Conservation (phyloP, 2,329 filamentous ascomycete species). For the Fusarium sp. region DNA sequence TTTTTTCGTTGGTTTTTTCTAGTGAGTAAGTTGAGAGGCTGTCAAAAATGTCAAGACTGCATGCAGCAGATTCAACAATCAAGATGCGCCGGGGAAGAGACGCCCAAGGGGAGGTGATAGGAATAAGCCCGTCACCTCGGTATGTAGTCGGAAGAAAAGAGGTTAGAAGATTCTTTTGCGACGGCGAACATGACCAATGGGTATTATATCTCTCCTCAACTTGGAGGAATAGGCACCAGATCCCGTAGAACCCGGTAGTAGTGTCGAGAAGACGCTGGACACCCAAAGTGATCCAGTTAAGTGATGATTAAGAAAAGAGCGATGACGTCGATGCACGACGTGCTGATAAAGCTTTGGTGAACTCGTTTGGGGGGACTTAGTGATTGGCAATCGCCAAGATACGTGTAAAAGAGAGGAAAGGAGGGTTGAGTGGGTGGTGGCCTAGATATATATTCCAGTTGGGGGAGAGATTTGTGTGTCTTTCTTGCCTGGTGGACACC, state of each 20-base stretch:
- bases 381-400: slow-evolving; percentile 56
- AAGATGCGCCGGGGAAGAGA: slow-evolving; percentile 45
- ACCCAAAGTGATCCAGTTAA: slow-evolving; percentile 45
- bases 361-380: slow-evolving; percentile 32
- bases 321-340: slow-evolving; percentile 47
- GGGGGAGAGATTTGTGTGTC: slow-evolving; percentile 39
- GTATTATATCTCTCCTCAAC: slow-evolving; percentile 50
- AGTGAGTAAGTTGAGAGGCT: slow-evolving; percentile 27
- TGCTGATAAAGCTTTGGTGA: slow-evolving; percentile 34
- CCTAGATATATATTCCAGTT: slow-evolving; percentile 50
- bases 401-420: slow-evolving; percentile 46
- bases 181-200: slow-evolving; percentile 66
- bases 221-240: slow-evolving; percentile 48
- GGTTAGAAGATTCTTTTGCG: slow-evolving; percentile 64
- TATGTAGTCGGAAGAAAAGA: slow-evolving; percentile 70
- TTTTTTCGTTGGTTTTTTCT: slow-evolving; percentile 51
- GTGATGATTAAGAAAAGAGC: slow-evolving; percentile 36
- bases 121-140: slow-evolving; percentile 68
- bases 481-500: slow-evolving; percentile 31
- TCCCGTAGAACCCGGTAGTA: slow-evolving; percentile 45
- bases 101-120: slow-evolving; percentile 59
- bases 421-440: slow-evolving; percentile 46
- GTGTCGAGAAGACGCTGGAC: slow-evolving; percentile 46
- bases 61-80: slow-evolving; percentile 41
- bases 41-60: slow-evolving; percentile 39